Percentiles rank a stretch among this genome's conserved stretches.
Conservation (phyloP, 23 red algal species). For the Porphyridium purpureum region DNA sequence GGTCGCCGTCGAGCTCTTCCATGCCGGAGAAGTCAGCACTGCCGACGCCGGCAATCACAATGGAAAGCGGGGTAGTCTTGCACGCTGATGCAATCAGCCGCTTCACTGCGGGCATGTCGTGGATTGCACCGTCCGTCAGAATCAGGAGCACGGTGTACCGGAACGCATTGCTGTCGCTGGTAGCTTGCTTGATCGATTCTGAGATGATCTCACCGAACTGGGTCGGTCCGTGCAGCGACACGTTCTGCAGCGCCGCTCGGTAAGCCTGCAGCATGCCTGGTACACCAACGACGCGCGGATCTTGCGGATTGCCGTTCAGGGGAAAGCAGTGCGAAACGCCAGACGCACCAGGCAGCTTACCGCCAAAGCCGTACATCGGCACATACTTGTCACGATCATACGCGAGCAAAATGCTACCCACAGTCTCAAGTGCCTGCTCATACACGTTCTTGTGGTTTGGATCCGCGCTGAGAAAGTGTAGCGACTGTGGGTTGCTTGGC, state of each 20-base stretch:
- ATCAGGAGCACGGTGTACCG: constrained; percentile 50
- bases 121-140: constrained; percentile 49
- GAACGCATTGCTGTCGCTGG: no score
- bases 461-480: constrained; percentile 10
- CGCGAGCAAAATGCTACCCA: constrained; percentile 14
- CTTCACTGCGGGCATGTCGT: constrained; percentile 18
- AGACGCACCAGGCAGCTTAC: constrained; percentile 28
- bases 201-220: constrained; percentile 27
- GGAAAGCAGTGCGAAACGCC: constrained; percentile 26
- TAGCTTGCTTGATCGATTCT: constrained; percentile 12
- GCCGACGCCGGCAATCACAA: constrained; percentile 64
- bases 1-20: constrained; percentile 48
- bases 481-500: constrained; percentile 12
- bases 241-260: constrained; percentile 10
- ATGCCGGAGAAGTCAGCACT: constrained; percentile 20
- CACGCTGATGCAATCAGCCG: constrained; percentile 21
- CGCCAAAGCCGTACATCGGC: constrained; percentile 52
- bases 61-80: constrained; percentile 28
- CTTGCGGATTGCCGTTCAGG: constrained; percentile 13
- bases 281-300: constrained; percentile 34
- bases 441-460: constrained; percentile 38
- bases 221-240: constrained; percentile 31
- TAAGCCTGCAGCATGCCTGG: constrained; percentile 40
- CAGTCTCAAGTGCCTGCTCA: constrained; percentile 32
- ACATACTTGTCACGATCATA: constrained; percentile 25